Evolutionary conservation across 1,284 basidiomycete genomes (phyloP).

Genomic region (Irpex sp.): DNA sequence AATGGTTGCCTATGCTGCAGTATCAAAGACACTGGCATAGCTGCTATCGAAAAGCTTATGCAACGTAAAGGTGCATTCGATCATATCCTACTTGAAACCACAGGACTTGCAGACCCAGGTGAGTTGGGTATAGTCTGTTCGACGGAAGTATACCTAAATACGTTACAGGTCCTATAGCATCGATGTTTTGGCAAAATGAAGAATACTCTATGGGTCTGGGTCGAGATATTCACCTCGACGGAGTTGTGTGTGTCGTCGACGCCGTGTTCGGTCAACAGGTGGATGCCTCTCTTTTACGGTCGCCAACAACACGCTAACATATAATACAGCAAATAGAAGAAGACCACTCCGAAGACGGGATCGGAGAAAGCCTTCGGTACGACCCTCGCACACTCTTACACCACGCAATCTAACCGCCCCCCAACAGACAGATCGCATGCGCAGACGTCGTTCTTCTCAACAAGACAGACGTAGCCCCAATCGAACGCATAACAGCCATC

Average conservation of each 20-base stretch:
- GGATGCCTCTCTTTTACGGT: slow-evolving; percentile 10
- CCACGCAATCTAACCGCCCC: slow-evolving; percentile 1
- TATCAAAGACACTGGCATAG: slow-evolving; percentile 87
- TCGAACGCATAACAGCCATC: slow-evolving; percentile 37
- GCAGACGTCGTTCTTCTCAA: slow-evolving; percentile 89
- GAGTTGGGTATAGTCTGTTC: slow-evolving; percentile 10
- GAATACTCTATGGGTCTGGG: slow-evolving; percentile 73
- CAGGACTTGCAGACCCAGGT: slow-evolving; percentile 92
- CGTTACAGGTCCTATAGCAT: slow-evolving; percentile 69
- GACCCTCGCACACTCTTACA: slow-evolving; percentile 12
- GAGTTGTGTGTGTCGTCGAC: slow-evolving; percentile 89
- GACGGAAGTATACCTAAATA: slow-evolving; percentile 11
- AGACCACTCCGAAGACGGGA: slow-evolving; percentile 58
- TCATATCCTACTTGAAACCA: slow-evolving; percentile 91
- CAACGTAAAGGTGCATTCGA: slow-evolving; percentile 81
- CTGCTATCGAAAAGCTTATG: slow-evolving; percentile 90
- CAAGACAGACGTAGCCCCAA: slow-evolving; percentile 74
- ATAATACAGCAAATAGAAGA: slow-evolving; percentile 76
- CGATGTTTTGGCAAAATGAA: slow-evolving; percentile 91
- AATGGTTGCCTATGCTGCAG: slow-evolving; percentile 96
- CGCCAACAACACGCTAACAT: not conserved
- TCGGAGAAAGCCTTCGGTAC: slow-evolving; percentile 77
- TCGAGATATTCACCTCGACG: slow-evolving; percentile 76
- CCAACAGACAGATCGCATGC: slow-evolving; percentile 80
- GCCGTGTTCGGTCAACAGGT: slow-evolving; percentile 82